A percentile compares a stretch with the other conserved stretches of the same genome.
These are phyloP conservation scores for Gossypium davidsonii DNA, from an alignment of 441 rosid genomes.

Conservation along the genomic window DNA sequence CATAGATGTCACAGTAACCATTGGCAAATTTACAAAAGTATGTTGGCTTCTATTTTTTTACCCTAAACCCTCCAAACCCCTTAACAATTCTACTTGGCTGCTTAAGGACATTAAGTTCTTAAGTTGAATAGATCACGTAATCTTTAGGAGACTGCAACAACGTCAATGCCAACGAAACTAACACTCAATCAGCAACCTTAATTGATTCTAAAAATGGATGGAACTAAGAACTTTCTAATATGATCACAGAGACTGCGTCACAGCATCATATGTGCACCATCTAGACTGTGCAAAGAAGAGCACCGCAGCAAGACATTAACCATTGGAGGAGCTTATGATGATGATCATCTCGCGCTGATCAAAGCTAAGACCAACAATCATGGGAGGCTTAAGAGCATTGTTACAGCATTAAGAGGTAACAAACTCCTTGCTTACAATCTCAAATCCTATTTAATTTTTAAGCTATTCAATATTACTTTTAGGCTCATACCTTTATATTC, in stretches of 20 bases:
- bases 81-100: too few species aligned
- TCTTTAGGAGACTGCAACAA: too few species aligned
- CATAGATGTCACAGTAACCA: conserved; percentile 62
- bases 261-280: too few species aligned
- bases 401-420: conserved; percentile 55
- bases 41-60: too few species aligned
- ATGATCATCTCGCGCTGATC: conserved; percentile 41
- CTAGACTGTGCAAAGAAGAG: conserved; percentile 41
- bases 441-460: neutral
- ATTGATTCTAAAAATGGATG: neutral
- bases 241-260: too few species aligned
- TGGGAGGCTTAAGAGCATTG: conserved; percentile 47
- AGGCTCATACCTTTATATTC: too few species aligned
- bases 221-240: neutral
- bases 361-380: conserved; percentile 61
- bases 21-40: conserved; percentile 53
- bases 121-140: too few species aligned
- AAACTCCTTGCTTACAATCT: conserved; percentile 46
- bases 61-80: too few species aligned
- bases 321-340: conserved; percentile 51
- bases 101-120: too few species aligned
- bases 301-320: conserved; percentile 43
- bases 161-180: too few species aligned
- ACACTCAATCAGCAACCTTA: too few species aligned
- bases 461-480: too few species aligned